A percentile compares a stretch with the other conserved stretches of the same genome.
Conservation (phyloP, 306 rosid genomes). For the Alnus rubra region DNA sequence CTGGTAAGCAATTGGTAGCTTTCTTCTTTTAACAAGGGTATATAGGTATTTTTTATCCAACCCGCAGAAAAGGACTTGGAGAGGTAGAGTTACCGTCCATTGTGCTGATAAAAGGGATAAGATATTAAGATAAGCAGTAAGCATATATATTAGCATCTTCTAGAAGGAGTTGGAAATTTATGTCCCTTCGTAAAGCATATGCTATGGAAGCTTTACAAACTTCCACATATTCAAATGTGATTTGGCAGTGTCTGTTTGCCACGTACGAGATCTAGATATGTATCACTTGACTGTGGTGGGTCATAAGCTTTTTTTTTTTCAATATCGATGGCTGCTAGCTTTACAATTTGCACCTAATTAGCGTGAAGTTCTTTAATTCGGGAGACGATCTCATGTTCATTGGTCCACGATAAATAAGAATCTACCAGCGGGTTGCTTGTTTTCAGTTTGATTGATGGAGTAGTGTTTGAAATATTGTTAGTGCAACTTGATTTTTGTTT, state of each 20-base stretch:
- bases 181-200: conserved; percentile 3
- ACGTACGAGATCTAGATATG: conserved; percentile 8
- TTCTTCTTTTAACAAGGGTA: too few relatives aligned
- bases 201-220: conserved; percentile 7
- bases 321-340: not conserved
- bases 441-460: too few relatives aligned
- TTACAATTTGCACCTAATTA: not conserved
- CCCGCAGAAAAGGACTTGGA: too few relatives aligned
- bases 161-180: not conserved
- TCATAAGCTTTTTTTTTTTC: not conserved
- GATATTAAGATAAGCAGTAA: not conserved
- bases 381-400: not conserved
- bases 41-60: too few relatives aligned
- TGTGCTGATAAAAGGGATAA: not conserved
- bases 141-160: not conserved
- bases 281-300: not conserved
- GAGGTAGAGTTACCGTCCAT: too few relatives aligned
- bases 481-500: too few relatives aligned
- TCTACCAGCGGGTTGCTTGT: too few relatives aligned
- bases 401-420: not conserved
- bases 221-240: not conserved
- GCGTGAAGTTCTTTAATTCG: not conserved
- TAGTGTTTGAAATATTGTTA: too few relatives aligned
- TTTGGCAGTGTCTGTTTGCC: conserved; percentile 11
- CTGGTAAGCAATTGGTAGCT: too few relatives aligned